Evolutionary conservation across 2,329 filamentous ascomycete species (phyloP), one percentile per base, ranked within the genome.

Genomic region (Emmonsiellopsis sp.): DNA sequence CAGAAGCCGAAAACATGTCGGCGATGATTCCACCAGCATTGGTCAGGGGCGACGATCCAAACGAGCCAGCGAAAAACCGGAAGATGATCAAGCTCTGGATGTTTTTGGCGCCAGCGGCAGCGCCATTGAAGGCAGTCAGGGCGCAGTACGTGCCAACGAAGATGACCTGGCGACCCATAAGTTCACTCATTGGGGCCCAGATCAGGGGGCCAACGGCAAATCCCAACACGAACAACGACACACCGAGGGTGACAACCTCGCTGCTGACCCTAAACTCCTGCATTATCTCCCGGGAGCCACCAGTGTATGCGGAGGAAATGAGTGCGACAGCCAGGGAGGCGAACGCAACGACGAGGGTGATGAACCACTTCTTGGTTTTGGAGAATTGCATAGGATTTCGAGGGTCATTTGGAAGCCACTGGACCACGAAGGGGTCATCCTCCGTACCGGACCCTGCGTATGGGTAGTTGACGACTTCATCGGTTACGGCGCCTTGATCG

Each of bases 321-420:
- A 90, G 85, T 2, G 86, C 75, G 32, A 89, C 84, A 31, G 72
- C 84, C 43, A 90, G 75, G 1, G 84, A 86, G 11, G 85, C 81
- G 31, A 85, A 61, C 10, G 85, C 84, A 54, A 85, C 80, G 41
- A 85, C 65, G 51, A 79, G 63, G 1, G 83, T 85, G 58, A 85
- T 80, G 32, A 66, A 64, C 85, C 86, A 89, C 71, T 88, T 88
- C 67, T 78, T 79, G 31, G 63, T 53, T 1, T 63, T 55, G 8
- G 76, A 69, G 61, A 82, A 86, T 48, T 73, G 72, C 75, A 85
- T 79, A 0, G 86, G 84, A 66, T 89, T 86, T 58, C 81, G 79
- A 8, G 79, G 77, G 65, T 90, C 86, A 51, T 81, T 68, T 15
- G 80, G 77, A 20, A 87, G 77, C 70, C 84, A 90, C 53, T 81